These are phyloP conservation scores for Chaetothyriales sp. DNA, from an alignment of 2,329 filamentous ascomycete species.

Conservation along the genomic window DNA sequence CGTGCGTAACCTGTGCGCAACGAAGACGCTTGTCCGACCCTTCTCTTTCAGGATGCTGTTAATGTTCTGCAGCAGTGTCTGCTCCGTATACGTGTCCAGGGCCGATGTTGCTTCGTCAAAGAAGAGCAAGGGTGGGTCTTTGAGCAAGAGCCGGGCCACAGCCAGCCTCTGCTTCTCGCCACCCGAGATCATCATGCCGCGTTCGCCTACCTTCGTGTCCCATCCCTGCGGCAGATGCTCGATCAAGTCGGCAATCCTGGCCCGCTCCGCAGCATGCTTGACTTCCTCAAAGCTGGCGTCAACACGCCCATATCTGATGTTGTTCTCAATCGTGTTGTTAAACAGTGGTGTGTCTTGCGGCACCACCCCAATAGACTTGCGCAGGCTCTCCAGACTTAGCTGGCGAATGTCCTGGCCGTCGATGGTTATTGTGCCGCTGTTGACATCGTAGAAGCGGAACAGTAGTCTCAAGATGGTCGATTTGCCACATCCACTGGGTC, in stretches of 20 bases:
- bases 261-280: slow-evolving; percentile 60
- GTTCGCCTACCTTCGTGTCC: slow-evolving; percentile 72
- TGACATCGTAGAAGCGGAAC: slow-evolving; percentile 87
- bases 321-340: slow-evolving; percentile 91
- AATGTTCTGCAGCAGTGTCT: slow-evolving; percentile 78
- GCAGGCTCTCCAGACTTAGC: slow-evolving; percentile 66
- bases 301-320: slow-evolving; percentile 83
- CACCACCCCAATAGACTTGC: slow-evolving; percentile 79
- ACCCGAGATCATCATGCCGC: slow-evolving; percentile 70
- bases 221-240: slow-evolving; percentile 62
- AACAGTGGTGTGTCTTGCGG: slow-evolving; percentile 95
- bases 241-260: slow-evolving; percentile 76
- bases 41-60: slow-evolving; percentile 85
- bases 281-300: slow-evolving; percentile 60
- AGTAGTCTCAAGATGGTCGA: slow-evolving; percentile 80
- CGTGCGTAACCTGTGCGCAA: slow-evolving; percentile 80
- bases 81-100: slow-evolving; percentile 75
- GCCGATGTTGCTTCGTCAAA: slow-evolving; percentile 84
- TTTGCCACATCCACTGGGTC: slow-evolving; percentile 89
- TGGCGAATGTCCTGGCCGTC: slow-evolving; percentile 85
- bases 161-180: slow-evolving; percentile 86
- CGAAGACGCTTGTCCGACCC: slow-evolving; percentile 77
- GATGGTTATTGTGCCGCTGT: slow-evolving; percentile 70
- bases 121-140: slow-evolving; percentile 68
- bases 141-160: slow-evolving; percentile 69